Evolutionary conservation across 2,329 filamentous ascomycete genomes (phyloP).

Genomic region (Neopestalotiopsis sp.): DNA sequence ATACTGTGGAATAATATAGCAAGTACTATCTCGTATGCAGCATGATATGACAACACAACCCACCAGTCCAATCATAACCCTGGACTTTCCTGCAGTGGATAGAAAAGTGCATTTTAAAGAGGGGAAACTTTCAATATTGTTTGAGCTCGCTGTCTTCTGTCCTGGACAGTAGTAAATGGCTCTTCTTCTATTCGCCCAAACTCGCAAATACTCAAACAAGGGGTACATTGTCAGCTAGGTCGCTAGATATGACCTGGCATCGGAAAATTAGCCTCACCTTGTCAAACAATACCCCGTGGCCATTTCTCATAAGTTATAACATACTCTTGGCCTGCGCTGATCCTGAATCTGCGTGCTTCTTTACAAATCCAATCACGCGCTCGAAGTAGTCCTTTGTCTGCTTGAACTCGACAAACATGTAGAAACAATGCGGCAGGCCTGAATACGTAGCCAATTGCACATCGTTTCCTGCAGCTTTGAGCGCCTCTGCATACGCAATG

Average conservation of each 20-base stretch:
- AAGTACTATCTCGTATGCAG: too few species aligned
- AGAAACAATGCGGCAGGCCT: conserved; percentile 44
- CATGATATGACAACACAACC: too few species aligned
- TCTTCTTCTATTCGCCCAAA: background rate
- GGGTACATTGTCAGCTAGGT: too few species aligned
- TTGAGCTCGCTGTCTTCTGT: too few species aligned
- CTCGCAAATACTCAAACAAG: background rate
- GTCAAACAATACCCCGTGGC: background rate
- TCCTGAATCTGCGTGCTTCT: conserved; percentile 13
- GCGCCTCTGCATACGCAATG: conserved; percentile 43
- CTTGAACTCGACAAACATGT: conserved; percentile 12
- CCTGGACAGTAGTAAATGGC: too few species aligned
- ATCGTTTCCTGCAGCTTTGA: conserved; percentile 38
- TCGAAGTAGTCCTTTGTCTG: conserved; percentile 7
- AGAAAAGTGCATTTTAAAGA: too few species aligned
- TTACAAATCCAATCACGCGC: background rate
- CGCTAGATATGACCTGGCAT: too few species aligned
- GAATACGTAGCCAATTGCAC: conserved; percentile 38
- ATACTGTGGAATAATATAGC: too few species aligned
- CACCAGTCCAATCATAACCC: too few species aligned
- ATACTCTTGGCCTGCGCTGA: background rate
- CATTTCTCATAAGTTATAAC: background rate
- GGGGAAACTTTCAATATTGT: too few species aligned
- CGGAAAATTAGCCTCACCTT: too few species aligned
- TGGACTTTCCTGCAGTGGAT: too few species aligned